Evolutionary conservation across 2,329 filamentous ascomycete genomes (phyloP), one percentile per base, ranked within the genome.

Genomic region (Myrmaecium sp.): DNA sequence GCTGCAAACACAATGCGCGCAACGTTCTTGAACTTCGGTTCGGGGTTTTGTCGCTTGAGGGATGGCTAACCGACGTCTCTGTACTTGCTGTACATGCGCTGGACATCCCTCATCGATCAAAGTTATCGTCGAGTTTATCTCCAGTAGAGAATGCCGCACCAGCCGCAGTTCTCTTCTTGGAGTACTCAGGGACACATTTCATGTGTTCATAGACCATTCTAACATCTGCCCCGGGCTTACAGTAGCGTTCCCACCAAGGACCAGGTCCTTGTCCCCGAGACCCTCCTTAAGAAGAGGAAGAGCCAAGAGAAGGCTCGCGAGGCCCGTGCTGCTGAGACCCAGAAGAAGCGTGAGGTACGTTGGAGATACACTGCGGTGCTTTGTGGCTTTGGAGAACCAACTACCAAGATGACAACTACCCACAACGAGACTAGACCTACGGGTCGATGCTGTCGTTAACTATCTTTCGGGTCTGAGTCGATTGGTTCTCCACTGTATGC

Each of bases 201-300:
- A 12, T 13, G 8, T 24, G 8, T 13, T 65, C 65, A 69, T 68
- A 71, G 74, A 80, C 76, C 80, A 73, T 81, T 78, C 74, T 81
- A 58, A 72, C 58, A 49, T 55, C 35, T 34, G 32, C 16, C 29
- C 36, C 30, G 28, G 30, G 28, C 28, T 41, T 55, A 52, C 55
- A 93, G 83, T 65, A 74, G 74, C 64, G 80, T 93, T 54, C 82
- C 89, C 46, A 92, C 83, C 60, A 65, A 84, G 62, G 81, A 94
- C 61, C 79, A 95, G 61, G 74, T 98, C 59, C 70, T 95, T 59
- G 82, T 95, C 57, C 89, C 89, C 47, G 89, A 98, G 81, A 98
- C 89, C 51, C 81, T 98, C 54, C 74, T 98, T 62, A 98, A 98
- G 80, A 98, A 98, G 82, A 81, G 89, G 69, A 98, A 98, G 83